Conservation (phyloP, 257 asterid species). For the Cynanchum wilfordii region DNA sequence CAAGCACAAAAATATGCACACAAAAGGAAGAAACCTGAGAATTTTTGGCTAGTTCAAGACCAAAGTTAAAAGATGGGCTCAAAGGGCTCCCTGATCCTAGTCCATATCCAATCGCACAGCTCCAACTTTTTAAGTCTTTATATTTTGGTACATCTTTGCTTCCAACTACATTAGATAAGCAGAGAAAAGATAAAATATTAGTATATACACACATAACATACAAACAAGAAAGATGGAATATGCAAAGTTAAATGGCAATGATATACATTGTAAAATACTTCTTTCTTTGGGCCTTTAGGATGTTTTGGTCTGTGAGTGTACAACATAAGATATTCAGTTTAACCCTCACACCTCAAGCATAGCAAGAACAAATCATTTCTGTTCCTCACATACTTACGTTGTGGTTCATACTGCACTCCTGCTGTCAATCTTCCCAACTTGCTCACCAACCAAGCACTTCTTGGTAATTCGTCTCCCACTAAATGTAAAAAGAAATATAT, state of each 20-base stretch:
- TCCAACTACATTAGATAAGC: constrained; percentile 45
- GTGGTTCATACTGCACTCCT: constrained; percentile 88
- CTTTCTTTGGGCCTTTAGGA: background rate
- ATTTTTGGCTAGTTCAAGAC: constrained; percentile 77
- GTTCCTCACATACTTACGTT: constrained; percentile 42
- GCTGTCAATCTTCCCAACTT: constrained; percentile 86
- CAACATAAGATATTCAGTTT: background rate
- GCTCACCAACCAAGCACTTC: constrained; percentile 86
- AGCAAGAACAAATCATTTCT: background rate
- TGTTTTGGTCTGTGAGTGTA: background rate
- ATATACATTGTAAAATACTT: background rate
- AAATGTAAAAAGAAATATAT: constrained; percentile 18
- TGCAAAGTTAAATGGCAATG: background rate
- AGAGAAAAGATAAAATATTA: constrained; percentile 5
- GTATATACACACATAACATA: background rate
- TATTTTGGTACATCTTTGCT: constrained; percentile 50
- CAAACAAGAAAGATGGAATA: background rate
- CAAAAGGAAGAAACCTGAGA: constrained; percentile 57
- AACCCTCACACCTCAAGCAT: background rate
- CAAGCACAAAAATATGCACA: background rate
- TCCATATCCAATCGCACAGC: constrained; percentile 90
- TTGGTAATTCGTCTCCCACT: constrained; percentile 70
- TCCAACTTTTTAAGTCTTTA: constrained; percentile 78
- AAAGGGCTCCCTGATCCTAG: constrained; percentile 87
- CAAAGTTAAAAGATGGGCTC: constrained; percentile 91